Evolutionary conservation across 2,329 filamentous ascomycete species (phyloP).

Genomic region (Sarocladium kiliense): DNA sequence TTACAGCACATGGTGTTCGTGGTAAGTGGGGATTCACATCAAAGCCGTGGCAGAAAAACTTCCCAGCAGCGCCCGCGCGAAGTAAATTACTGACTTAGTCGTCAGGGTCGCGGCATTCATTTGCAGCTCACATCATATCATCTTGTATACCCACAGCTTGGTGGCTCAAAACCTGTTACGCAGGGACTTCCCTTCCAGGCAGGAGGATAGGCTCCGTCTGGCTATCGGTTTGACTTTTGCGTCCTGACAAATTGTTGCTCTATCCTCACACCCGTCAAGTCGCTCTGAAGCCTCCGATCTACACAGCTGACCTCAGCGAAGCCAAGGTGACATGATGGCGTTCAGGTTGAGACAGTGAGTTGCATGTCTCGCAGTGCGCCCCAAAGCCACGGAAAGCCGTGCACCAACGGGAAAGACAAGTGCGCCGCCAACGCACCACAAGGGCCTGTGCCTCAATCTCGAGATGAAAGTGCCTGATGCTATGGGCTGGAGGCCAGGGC

Average conservation of each 20-base stretch:
- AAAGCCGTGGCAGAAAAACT: neutral
- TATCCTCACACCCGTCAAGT: neutral
- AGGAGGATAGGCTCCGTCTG: neutral
- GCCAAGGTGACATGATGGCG: neutral
- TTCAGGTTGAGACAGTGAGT: neutral
- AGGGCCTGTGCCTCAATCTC: constrained; percentile 3
- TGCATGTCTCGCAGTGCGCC: neutral
- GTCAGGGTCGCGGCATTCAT: too few species aligned
- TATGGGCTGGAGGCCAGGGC: neutral
- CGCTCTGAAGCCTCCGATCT: neutral
- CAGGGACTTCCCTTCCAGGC: neutral
- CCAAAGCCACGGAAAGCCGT: neutral
- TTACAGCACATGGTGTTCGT: neutral
- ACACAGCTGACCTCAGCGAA: neutral
- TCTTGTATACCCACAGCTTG: too few species aligned
- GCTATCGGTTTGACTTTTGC: neutral
- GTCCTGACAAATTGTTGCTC: neutral
- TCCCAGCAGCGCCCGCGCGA: neutral
- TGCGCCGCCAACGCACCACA: neutral
- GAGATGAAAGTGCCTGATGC: neutral
- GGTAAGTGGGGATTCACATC: neutral
- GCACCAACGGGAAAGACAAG: neutral
- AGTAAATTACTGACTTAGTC: neutral
- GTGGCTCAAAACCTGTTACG: neutral
- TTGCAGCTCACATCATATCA: too few species aligned